Evolutionary conservation across 1,284 basidiomycete genomes (phyloP).

Genomic region (Ustanciosporium gigantosporum): DNA sequence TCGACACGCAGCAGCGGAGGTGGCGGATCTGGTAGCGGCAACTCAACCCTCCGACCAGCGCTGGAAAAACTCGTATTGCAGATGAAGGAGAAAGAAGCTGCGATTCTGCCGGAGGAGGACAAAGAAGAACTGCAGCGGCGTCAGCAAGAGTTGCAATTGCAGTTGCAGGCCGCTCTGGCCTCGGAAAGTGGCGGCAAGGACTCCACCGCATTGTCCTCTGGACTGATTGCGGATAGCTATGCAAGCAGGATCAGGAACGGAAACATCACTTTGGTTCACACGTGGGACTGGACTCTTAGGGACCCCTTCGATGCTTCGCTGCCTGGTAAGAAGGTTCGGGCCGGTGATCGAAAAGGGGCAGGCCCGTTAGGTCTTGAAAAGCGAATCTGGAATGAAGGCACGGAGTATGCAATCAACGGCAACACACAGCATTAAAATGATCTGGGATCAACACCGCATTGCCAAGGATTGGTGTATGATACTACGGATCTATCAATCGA

Average conservation of each 20-base stretch:
- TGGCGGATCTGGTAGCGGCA: conserved; percentile 46
- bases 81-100: conserved; percentile 34
- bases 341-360: conserved; percentile 13
- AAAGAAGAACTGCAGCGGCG: conserved; percentile 35
- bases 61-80: conserved; percentile 41
- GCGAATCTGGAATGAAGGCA: too few species aligned
- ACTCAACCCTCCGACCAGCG: conserved; percentile 43
- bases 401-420: too few species aligned
- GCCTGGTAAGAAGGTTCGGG: conserved; percentile 25
- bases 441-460: too few species aligned
- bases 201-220: conserved; percentile 19
- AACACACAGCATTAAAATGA: too few species aligned
- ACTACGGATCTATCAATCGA: too few species aligned
- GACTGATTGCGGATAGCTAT: conserved; percentile 36
- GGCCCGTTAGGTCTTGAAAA: conserved; percentile 29
- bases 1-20: conserved; percentile 37
- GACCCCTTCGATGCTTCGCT: conserved; percentile 35
- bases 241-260: conserved; percentile 37
- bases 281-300: conserved; percentile 46
- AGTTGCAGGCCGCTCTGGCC: conserved; percentile 34
- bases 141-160: conserved; percentile 40
- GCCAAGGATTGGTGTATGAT: too few species aligned
- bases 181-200: conserved; percentile 27
- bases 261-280: conserved; percentile 51
- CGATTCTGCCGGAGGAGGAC: conserved; percentile 27